Percentiles rank a stretch among this genome's conserved stretches.
phyloP scores from a whole-genome alignment of 2,329 filamentous ascomycete genomes.

The Bipolaris sorokiniana region DNA sequence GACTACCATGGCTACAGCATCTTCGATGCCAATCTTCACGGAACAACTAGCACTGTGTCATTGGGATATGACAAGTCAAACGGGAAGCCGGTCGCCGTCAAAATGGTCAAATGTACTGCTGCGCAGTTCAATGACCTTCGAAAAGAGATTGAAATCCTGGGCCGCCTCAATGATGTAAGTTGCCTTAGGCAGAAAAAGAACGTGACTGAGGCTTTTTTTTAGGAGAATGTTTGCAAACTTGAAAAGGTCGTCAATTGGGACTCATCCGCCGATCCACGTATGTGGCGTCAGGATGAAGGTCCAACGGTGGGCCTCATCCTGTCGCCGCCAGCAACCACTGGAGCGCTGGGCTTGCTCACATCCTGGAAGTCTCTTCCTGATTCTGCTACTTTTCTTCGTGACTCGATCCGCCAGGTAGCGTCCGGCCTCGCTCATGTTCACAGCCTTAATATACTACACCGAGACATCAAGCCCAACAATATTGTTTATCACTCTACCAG shows the following conservation, averaged over 20 bases:
- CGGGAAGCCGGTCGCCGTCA: slow-evolving; percentile 12
- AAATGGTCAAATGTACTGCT: slow-evolving; percentile 9
- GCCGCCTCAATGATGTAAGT: slow-evolving; percentile 8
- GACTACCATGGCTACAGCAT: slow-evolving; percentile 14
- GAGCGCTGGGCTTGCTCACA: slow-evolving; percentile 1
- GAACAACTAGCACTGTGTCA: slow-evolving; percentile 11
- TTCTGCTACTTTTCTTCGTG: too few relatives aligned
- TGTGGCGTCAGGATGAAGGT: slow-evolving; percentile 6
- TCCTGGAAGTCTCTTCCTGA: neutral
- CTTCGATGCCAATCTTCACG: slow-evolving; percentile 11
- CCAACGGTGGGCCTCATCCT: slow-evolving; percentile 8
- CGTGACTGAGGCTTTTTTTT: neutral
- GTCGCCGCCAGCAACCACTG: slow-evolving; percentile 4
- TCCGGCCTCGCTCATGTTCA: neutral
- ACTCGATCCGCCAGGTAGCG: too few relatives aligned
- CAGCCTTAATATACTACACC: slow-evolving; percentile 3
- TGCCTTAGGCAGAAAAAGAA: neutral
- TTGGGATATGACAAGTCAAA: slow-evolving; percentile 10
- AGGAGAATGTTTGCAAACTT: slow-evolving; percentile 4
- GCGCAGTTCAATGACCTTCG: slow-evolving; percentile 4
- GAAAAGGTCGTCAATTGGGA: slow-evolving; percentile 7
- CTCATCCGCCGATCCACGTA: slow-evolving; percentile 1
- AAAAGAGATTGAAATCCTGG: slow-evolving; percentile 7
- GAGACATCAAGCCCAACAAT: slow-evolving; percentile 8
- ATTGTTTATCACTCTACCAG: neutral